Conservation (phyloP, 352 stramenopile species). For the Phytophthora kernoviae region DNA sequence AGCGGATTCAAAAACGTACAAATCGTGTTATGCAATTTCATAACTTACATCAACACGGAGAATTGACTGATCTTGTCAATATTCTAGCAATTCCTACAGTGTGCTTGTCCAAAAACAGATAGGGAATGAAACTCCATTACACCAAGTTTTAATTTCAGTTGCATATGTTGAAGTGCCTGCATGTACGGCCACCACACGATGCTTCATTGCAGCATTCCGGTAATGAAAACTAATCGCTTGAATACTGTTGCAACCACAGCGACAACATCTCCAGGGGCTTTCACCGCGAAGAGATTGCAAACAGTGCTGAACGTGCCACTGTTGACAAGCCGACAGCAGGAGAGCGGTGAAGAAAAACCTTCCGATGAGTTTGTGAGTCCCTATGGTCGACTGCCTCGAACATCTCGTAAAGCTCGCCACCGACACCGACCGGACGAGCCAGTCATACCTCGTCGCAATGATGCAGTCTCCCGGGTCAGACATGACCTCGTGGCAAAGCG, state of each 20-base stretch:
- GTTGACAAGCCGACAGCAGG: conserved; percentile 5
- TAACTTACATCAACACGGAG: too few species aligned
- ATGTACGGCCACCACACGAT: too few species aligned
- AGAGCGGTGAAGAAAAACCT: background rate
- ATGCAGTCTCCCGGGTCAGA: background rate
- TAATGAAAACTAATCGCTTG: conserved; percentile 8
- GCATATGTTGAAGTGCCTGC: too few species aligned
- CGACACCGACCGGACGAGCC: conserved; percentile 3
- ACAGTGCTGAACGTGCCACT: conserved; percentile 14
- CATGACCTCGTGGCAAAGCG: conserved; percentile 5
- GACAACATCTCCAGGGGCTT: conserved; percentile 14
- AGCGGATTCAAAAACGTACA: too few species aligned
- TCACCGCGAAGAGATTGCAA: conserved; percentile 37
- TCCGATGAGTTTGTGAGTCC: conserved; percentile 20
- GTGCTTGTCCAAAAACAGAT: too few species aligned
- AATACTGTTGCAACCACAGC: conserved; percentile 1
- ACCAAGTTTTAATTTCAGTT: too few species aligned
- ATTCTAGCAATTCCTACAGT: too few species aligned
- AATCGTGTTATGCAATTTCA: too few species aligned
- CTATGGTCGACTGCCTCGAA: conserved; percentile 19
- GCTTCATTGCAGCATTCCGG: conserved; percentile 12
- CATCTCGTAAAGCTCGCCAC: conserved; percentile 4
- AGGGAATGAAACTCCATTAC: too few species aligned
- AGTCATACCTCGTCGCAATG: background rate
- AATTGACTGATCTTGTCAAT: too few species aligned